These are phyloP conservation scores for Pseudogymnoascus pannorum DNA, from an alignment of 2,329 filamentous ascomycete genomes.

Conservation along the genomic window DNA sequence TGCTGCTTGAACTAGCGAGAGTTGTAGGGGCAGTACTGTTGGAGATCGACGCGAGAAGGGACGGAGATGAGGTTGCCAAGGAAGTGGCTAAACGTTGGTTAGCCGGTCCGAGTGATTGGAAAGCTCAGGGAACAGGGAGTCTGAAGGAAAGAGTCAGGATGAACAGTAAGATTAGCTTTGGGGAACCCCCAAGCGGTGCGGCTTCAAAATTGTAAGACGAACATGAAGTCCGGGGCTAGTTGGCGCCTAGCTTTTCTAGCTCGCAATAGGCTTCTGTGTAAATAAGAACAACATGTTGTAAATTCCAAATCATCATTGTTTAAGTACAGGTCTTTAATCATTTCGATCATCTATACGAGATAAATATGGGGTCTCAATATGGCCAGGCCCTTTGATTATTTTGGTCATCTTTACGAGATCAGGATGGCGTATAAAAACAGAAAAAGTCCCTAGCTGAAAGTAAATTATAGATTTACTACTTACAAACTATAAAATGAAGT, in stretches of 20 bases:
- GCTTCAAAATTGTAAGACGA: constrained; percentile 2
- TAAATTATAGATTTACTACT: not conserved
- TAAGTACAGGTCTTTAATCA: not conserved
- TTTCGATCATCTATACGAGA: not conserved
- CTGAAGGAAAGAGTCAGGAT: not conserved
- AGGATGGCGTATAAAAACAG: not conserved
- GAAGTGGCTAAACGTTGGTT: constrained; percentile 26
- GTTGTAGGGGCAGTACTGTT: constrained; percentile 29
- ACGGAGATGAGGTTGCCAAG: constrained; percentile 26
- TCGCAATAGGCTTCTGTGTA: not conserved
- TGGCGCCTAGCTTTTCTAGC: not conserved
- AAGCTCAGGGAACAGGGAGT: not conserved
- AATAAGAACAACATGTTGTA: not conserved
- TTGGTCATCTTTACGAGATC: constrained; percentile 1
- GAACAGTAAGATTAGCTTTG: constrained; percentile 4
- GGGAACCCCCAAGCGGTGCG: not conserved
- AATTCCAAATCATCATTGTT: not conserved
- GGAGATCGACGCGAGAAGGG: constrained; percentile 28
- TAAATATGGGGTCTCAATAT: not conserved
- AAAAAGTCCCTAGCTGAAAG: not conserved
- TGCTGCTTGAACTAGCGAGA: constrained; percentile 27
- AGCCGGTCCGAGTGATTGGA: constrained; percentile 10
- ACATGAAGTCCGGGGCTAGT: not conserved
- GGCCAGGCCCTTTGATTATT: not conserved
- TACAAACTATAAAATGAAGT: not conserved